Base-by-base conservation (phyloP, 495 filamentous ascomycete species). In the Aspergillus steynii region DNA sequence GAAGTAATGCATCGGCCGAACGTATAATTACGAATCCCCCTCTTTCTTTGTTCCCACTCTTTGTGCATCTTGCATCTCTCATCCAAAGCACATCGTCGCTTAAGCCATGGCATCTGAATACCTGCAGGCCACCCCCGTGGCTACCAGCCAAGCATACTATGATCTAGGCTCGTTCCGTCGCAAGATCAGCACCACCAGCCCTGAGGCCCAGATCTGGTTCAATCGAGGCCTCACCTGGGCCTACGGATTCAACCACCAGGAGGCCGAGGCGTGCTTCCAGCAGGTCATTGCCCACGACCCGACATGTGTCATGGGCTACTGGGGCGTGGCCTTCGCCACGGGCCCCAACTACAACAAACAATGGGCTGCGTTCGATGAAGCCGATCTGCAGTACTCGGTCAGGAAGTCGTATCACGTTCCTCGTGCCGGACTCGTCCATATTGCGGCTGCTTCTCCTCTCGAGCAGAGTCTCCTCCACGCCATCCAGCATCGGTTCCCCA, bases 291-390 rank as follows among this genome's bases (percentile, higher is more conserved):
- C 73, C 0, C 51, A 72, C 49, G 86, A 90, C 57, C 64, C 72
- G 0, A 57, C 68, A 2, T 88, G 83, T 59, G 79, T 80, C 7
- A 83, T 89, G 70, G 86, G 86, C 15, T 82, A 86, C 52, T 90
- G 87, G 87, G 87, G 86, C 0, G 63, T 86, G 1, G 85, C 87
- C 0, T 90, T 82, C 62, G 71, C 81, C 7, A 65, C 86, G 0
- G 87, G 87, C 2, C 85, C 86, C 2, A 88, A 89, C 61, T 90
- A 90, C 69, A 89, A 90, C 69, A 88, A 88, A 69, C 82, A 86
- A 0, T 90, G 86, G 86, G 77, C 80, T 2, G 66, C 77, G 8
- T 88, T 88, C 60, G 87, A 88, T 57, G 61, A 69, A 9, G 61
- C 68, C 5, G 83, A 90, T 49, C 66, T 83, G 2, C 61, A 74